Evolutionary conservation across 192 early-diverging fungal genomes (phyloP).

Genomic region (Phlyctochytrium planicorne): DNA sequence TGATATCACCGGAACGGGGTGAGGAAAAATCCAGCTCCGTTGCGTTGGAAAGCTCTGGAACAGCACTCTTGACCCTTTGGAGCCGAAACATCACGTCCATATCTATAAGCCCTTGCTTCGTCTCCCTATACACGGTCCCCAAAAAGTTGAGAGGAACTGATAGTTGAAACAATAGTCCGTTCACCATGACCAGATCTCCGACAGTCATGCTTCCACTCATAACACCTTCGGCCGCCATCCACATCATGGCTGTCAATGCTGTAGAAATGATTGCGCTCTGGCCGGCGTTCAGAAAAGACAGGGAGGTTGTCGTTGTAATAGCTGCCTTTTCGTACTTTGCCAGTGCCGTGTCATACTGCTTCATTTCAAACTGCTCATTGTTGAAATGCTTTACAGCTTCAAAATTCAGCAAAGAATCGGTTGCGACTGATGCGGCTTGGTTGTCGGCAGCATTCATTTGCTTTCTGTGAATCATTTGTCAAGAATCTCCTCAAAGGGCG

Average conservation of each 20-base stretch:
- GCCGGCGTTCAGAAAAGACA: constrained; percentile 92
- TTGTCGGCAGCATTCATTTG: constrained; percentile 97
- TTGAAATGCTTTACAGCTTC: constrained; percentile 98
- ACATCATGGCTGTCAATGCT: constrained; percentile 95
- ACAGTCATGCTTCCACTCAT: constrained; percentile 77
- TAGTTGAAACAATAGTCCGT: constrained; percentile 97
- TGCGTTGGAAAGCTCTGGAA: constrained; percentile 37
- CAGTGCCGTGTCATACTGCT: constrained; percentile 84
- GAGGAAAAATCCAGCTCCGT: constrained; percentile 26
- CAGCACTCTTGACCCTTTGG: constrained; percentile 53
- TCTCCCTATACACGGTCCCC: constrained; percentile 96
- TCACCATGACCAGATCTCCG: constrained; percentile 98
- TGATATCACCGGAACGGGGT: constrained; percentile 63
- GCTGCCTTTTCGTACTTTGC: constrained; percentile 91
- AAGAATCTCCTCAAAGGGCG: constrained; percentile 1
- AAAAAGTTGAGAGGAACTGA: constrained; percentile 97
- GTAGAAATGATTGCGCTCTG: constrained; percentile 93
- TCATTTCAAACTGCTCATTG: constrained; percentile 89
- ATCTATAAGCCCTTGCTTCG: constrained; percentile 90
- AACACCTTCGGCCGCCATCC: constrained; percentile 89
- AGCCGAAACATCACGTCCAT: constrained; percentile 97
- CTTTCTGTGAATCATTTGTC: constrained; percentile 59
- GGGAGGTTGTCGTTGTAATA: constrained; percentile 83
- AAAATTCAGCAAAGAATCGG: constrained; percentile 96
- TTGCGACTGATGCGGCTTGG: constrained; percentile 86